Conservation (phyloP, 2,329 filamentous ascomycete species). For the Paraphaeosphaeria minitans region DNA sequence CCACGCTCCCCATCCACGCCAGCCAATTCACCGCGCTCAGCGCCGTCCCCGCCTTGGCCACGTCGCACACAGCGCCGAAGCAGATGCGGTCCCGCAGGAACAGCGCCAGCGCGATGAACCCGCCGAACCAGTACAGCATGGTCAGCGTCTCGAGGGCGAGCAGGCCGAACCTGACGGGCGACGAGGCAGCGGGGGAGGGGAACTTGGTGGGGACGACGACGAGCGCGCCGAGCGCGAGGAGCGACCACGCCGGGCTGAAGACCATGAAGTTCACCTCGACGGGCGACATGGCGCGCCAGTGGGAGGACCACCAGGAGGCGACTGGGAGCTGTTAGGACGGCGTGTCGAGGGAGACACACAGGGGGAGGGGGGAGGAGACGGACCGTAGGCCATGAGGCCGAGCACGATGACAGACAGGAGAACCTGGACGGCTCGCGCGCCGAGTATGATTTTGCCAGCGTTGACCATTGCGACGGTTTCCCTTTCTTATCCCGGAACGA, state of each 20-base stretch:
- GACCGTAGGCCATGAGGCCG: slow-evolving; percentile 75
- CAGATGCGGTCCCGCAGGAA: slow-evolving; percentile 64
- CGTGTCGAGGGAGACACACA: not conserved
- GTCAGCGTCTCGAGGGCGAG: slow-evolving; percentile 73
- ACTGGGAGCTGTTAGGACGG: slow-evolving; percentile 54
- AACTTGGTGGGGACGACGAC: slow-evolving; percentile 69
- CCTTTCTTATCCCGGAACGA: not conserved
- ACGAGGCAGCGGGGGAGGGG: slow-evolving; percentile 34
- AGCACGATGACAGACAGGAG: slow-evolving; percentile 76
- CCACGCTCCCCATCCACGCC: slow-evolving; percentile 50
- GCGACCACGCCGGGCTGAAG: slow-evolving; percentile 77
- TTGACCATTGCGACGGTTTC: not conserved
- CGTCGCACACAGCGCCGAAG: slow-evolving; percentile 61
- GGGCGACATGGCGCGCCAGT: slow-evolving; percentile 60
- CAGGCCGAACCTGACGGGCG: slow-evolving; percentile 64
- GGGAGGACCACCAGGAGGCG: slow-evolving; percentile 57
- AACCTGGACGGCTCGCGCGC: slow-evolving; percentile 69
- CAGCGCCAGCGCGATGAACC: slow-evolving; percentile 77
- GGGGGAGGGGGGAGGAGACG: slow-evolving; percentile 22
- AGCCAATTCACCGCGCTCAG: slow-evolving; percentile 70
- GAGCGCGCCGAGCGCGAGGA: slow-evolving; percentile 70
- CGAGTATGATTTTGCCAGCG: slow-evolving; percentile 49
- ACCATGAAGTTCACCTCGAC: slow-evolving; percentile 75
- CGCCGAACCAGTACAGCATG: slow-evolving; percentile 88
- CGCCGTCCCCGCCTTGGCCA: slow-evolving; percentile 66